phyloP scores from a whole-genome alignment of 139 green algal species.

The Chlamydomonas eustigma region DNA sequence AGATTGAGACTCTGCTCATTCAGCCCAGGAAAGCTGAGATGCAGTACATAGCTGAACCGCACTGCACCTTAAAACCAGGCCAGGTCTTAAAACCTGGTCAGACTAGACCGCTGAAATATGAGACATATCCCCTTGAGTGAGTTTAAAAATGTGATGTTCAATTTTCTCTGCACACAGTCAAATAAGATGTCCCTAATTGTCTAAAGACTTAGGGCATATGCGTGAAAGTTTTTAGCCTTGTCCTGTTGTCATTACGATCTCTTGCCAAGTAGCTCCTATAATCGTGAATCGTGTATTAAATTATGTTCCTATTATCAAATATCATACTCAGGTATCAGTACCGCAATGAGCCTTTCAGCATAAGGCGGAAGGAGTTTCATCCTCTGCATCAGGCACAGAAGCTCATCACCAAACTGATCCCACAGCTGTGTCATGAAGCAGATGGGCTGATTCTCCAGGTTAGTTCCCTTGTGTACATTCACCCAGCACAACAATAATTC shows the following conservation, averaged over 20 bases:
- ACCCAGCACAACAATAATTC: not conserved
- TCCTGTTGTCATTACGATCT: no score
- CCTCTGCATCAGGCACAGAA: constrained; percentile 44
- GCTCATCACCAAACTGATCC: constrained; percentile 76
- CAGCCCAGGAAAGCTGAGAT: constrained; percentile 50
- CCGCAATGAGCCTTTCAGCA: constrained; percentile 18
- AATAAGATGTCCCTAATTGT: no score
- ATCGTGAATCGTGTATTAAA: no score
- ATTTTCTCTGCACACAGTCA: no score
- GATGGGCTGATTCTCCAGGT: constrained; percentile 93
- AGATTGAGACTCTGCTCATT: constrained; percentile 18
- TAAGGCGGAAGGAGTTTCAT: constrained; percentile 86
- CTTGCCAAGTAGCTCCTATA: no score
- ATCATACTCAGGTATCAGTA: constrained; percentile 21
- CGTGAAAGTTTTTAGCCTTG: no score
- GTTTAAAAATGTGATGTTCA: no score
- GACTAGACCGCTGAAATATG: not conserved
- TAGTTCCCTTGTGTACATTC: not conserved
- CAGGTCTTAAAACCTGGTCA: no score
- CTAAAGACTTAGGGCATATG: no score
- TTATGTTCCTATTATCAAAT: no score
- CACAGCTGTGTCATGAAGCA: constrained; percentile 79
- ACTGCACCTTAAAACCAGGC: no score
- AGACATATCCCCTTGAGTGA: not conserved
- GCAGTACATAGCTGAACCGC: constrained; percentile 30